phyloP scores from a whole-genome alignment of 306 rosid species.

The Citrullus colocynthis region DNA sequence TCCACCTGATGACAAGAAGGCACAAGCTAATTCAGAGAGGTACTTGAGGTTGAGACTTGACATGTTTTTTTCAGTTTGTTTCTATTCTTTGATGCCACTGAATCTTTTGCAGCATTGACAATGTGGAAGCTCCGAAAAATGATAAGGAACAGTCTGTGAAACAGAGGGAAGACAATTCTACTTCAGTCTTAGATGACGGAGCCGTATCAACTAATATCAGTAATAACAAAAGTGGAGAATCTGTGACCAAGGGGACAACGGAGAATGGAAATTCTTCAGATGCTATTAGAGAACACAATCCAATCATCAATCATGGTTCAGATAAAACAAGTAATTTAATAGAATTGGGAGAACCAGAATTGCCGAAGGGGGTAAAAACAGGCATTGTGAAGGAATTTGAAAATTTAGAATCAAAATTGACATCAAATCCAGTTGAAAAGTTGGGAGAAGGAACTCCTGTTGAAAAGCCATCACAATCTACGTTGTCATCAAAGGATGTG shows the following conservation, averaged over 20 bases:
- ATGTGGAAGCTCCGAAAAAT: conserved; percentile 31
- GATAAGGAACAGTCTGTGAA: conserved; percentile 24
- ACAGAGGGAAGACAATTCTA: conserved; percentile 28
- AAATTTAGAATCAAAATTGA: conserved; percentile 30
- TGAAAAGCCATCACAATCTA: conserved; percentile 28
- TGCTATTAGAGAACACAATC: conserved; percentile 29
- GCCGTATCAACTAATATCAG: conserved; percentile 21
- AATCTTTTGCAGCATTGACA: conserved; percentile 23
- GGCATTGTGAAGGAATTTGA: conserved; percentile 20
- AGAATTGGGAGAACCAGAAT: conserved; percentile 27
- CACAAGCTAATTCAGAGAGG: conserved; percentile 38
- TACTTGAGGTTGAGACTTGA: conserved; percentile 21
- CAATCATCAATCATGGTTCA: conserved; percentile 13
- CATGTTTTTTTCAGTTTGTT: conserved; percentile 8
- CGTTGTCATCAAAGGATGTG: conserved; percentile 23
- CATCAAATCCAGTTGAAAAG: conserved; percentile 30
- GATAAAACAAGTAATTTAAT: conserved; percentile 20
- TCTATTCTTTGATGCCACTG: conserved; percentile 13
- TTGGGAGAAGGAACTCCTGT: conserved; percentile 21
- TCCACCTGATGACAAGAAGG: conserved; percentile 51
- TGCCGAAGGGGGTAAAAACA: conserved; percentile 26
- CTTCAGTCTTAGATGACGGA: conserved; percentile 21
- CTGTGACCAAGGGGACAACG: conserved; percentile 29
- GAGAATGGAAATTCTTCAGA: conserved; percentile 25
- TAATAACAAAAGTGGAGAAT: conserved; percentile 23